Percentiles rank a stretch among this genome's conserved stretches.
phyloP scores from a whole-genome alignment of 2,329 filamentous ascomycete species.

The Cytospora piceae region DNA sequence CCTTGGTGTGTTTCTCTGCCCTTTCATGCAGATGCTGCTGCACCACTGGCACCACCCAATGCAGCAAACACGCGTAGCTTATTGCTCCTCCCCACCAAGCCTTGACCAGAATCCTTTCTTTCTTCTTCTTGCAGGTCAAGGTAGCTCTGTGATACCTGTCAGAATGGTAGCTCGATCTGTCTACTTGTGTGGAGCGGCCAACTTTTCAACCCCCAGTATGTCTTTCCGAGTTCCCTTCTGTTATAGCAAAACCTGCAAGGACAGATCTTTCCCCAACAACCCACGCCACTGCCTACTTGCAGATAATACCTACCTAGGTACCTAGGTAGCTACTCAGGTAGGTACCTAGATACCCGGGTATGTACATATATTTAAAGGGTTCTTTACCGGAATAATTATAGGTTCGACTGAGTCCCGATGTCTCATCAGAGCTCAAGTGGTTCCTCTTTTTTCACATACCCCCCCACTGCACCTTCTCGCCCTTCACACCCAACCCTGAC shows the following conservation, averaged over 20 bases:
- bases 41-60: not conserved
- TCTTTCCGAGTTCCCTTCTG: not conserved
- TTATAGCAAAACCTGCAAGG: not conserved
- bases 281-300: not conserved
- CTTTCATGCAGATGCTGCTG: not conserved
- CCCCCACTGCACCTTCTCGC: not conserved
- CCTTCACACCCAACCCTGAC: not conserved
- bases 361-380: not conserved
- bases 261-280: not conserved
- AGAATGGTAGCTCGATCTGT: not conserved
- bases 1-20: not conserved
- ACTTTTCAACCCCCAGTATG: not conserved
- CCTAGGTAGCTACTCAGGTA: not conserved
- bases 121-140: not conserved
- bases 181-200: not conserved
- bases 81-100: not conserved
- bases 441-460: not conserved
- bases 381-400: not conserved
- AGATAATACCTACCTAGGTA: not conserved
- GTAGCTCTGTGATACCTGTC: not conserved
- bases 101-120: not conserved
- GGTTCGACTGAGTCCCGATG: not conserved
- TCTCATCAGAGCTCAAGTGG: not conserved
- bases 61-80: not conserved
- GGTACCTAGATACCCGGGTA: not conserved